Evolutionary conservation across 2,329 filamentous ascomycete genomes (phyloP), one percentile per base, ranked within the genome.

Genomic region (Pseudogymnoascus sp.): DNA sequence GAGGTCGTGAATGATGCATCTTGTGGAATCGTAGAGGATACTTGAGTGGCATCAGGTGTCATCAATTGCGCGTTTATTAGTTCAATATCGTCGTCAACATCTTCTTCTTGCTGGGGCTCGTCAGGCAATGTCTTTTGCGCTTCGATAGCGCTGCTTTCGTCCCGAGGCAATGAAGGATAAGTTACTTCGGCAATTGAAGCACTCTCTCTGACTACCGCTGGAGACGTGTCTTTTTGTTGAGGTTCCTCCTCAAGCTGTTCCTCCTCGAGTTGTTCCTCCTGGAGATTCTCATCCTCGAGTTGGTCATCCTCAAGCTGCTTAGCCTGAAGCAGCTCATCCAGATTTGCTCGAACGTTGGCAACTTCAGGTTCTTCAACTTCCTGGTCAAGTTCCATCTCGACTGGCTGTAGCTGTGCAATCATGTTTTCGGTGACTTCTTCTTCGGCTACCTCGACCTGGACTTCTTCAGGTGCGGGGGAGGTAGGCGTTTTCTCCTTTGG

Each of bases 1-100:
- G 51, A 34, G 29, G 51, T 34, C 8, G 47, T 26, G 47, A 54
- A 31, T 54, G 14, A 16, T 2, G 26, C 29, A 34, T 34, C 51
- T 34, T 57, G 51, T 8, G 51, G 11, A 1, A 12, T 4, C 8
- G 29, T 57, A 34, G 29, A 57, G 10, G 51, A 12, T 12, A 57
- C 6, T 34, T 57, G 51, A 1, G 70, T 72, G 60, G 67, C 66
- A 61, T 69, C 68, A n/a, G 70, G 70, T 2, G 70, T 71, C 51
- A 67, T 68, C 21, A 71, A 65, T 61, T 71, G 70, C 2, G 10
- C 61, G 39, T 65, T 68, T 34, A 57, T 57, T 21, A 57, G 29
- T 21, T 57, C 47, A 29, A 29, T 54, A 11, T 54, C 51, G 16
- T 57, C 26, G 5, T 10, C 29, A 29, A 4, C 21, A n/a, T 29